Evolutionary conservation across 148 eudicot species (phyloP).

Genomic region (Fagopyrum tataricum): DNA sequence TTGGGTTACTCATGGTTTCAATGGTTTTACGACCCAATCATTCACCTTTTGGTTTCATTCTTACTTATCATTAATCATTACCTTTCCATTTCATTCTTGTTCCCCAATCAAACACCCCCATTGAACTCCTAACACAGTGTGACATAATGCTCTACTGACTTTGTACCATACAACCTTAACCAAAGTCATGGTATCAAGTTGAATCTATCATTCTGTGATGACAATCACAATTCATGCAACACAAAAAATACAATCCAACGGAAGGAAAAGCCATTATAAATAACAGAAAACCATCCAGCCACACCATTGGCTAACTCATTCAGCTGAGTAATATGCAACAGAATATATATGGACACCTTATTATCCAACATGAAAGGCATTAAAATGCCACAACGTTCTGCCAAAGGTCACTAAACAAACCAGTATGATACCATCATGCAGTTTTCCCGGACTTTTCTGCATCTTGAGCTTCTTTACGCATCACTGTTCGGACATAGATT

Average conservation of each 20-base stretch:
- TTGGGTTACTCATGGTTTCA: too few relatives aligned
- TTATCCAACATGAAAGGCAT: neutral
- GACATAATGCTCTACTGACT: too few relatives aligned
- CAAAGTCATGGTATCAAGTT: neutral
- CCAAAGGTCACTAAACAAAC: neutral
- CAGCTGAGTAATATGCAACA: neutral
- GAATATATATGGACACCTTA: slow-evolving; percentile 1
- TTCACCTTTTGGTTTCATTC: too few relatives aligned
- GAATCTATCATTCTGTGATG: neutral
- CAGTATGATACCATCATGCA: neutral
- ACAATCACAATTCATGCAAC: neutral
- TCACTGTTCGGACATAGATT: slow-evolving; percentile 57
- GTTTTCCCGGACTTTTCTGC: slow-evolving; percentile 14
- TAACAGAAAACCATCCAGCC: neutral
- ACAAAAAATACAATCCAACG: neutral
- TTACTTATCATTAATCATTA: too few relatives aligned
- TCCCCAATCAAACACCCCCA: too few relatives aligned
- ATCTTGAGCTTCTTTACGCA: slow-evolving; percentile 51
- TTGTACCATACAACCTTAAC: too few relatives aligned
- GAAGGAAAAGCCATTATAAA: neutral
- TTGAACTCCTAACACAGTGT: too few relatives aligned
- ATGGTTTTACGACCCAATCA: too few relatives aligned
- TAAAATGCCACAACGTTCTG: neutral
- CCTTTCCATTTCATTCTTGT: too few relatives aligned
- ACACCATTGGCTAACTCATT: neutral